Evolutionary conservation across 2,329 filamentous ascomycete species (phyloP).

Genomic region (Hysterium pulicare): DNA sequence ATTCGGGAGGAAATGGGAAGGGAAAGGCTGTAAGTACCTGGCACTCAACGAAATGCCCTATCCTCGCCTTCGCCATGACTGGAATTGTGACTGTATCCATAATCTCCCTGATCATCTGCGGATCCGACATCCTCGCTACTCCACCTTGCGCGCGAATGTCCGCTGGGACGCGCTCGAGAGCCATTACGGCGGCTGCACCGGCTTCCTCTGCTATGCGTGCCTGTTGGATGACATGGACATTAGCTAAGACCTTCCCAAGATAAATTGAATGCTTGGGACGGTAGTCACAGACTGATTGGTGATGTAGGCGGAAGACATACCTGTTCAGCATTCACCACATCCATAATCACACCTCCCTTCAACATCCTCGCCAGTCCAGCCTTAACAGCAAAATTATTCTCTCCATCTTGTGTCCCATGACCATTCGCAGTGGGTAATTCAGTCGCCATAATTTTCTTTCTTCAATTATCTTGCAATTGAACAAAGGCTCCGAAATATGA

Average conservation of each 20-base stretch:
- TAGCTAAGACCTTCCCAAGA: constrained; percentile 7
- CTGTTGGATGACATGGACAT: constrained; percentile 39
- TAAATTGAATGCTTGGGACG: neutral
- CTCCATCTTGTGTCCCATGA: constrained; percentile 41
- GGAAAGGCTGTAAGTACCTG: constrained; percentile 55
- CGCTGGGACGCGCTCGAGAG: constrained; percentile 92
- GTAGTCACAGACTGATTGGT: neutral
- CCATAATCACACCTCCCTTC: constrained; percentile 99
- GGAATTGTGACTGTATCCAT: constrained; percentile 93
- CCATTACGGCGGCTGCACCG: constrained; percentile 95
- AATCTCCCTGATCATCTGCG: constrained; percentile 90
- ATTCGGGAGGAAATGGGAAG: neutral
- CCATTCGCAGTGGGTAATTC: constrained; percentile 49
- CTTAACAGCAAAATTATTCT: constrained; percentile 79
- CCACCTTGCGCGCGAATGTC: constrained; percentile 92
- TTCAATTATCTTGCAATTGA: neutral
- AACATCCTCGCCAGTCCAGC: constrained; percentile 95
- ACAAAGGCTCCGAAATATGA: neutral
- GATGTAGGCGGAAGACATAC: constrained; percentile 36
- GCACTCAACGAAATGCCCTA: constrained; percentile 97
- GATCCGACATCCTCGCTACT: constrained; percentile 96
- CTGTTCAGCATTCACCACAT: constrained; percentile 88
- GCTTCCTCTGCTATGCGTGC: constrained; percentile 97
- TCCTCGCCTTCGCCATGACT: constrained; percentile 98
- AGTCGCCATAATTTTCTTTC: constrained; percentile 37